Base-by-base conservation (phyloP, 2,329 filamentous ascomycete genomes). In the Alternaria atra region DNA sequence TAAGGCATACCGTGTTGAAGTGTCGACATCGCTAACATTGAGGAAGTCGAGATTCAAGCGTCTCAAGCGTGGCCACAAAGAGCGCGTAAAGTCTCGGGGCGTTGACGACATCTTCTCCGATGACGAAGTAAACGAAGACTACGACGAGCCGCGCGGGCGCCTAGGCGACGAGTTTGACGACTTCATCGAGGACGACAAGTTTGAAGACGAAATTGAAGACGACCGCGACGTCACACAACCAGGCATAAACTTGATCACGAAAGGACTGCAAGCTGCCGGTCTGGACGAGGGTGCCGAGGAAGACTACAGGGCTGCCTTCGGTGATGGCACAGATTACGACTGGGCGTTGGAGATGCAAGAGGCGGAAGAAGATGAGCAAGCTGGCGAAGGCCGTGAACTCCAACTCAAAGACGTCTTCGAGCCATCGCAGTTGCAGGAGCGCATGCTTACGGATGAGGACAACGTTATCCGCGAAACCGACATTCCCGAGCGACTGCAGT, bases 361-460 rank as follows among this genome's bases (percentile, higher is more conserved):
- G 46, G 90, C 93, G 51, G 91, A 94, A 67, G 86, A 89, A 58
- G 92, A 96, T 67, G 89, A 92, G 48, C 89, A 91, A 58, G 85
- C 91, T 67, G 87, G 89, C 61, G 91, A 92, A 63, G 92, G 96
- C 67, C 91, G 94, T 72, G 90, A 90, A 44, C 88, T 98, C 42
- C 93, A 97, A 79, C 87, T 99, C 64, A 97, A 98, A 81, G 94
- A 99, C 76, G 94, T 99, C 52, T 99, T 99, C 73, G 95, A 99
- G 80, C 95, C 95, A 0, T 97, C 94, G 3, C 93, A 99, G 77
- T 86, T 99, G 39, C 90, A 91, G 58, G 95, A 99, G 80, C 94
- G 93, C 80, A 91, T 98, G 78, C 87, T 99, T 70, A 99, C 95
- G 8, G 95, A 98, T 59, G 93, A 94, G 65, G 95, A 99, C 78